Percentiles rank a stretch among this genome's conserved stretches.
Conservation (phyloP, 768 basidiomycete genomes). For the Tylopilus balloui region DNA sequence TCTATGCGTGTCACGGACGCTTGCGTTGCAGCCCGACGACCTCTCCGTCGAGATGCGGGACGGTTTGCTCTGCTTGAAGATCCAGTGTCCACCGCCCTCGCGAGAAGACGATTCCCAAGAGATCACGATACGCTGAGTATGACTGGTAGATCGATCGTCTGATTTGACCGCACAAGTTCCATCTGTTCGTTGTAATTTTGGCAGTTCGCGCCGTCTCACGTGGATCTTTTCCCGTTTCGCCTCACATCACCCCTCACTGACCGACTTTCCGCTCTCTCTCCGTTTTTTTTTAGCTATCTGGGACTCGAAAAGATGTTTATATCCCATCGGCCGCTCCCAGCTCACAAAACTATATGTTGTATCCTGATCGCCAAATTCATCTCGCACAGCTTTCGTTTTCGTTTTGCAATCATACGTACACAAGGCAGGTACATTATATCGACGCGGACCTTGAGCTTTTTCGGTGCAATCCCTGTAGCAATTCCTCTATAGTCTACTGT, state of each 20-base stretch:
- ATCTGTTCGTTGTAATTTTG: slow-evolving; percentile 1
- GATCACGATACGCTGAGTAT: slow-evolving; percentile 47
- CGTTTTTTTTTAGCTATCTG: slow-evolving; percentile 10
- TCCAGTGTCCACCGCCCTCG: slow-evolving; percentile 47
- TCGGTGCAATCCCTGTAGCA: slow-evolving; percentile 10
- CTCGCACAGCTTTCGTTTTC: background rate
- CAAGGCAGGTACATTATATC: slow-evolving; percentile 1
- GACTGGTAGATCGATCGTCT: slow-evolving; percentile 17
- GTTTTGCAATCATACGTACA: background rate
- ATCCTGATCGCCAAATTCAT: background rate
- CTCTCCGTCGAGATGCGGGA: slow-evolving; percentile 52
- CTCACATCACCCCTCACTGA: slow-evolving; percentile 9
- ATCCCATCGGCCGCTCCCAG: background rate
- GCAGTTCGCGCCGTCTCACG: slow-evolving; percentile 1
- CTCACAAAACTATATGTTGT: background rate
- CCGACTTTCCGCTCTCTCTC: background rate
- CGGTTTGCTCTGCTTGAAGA: slow-evolving; percentile 55
- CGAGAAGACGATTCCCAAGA: slow-evolving; percentile 40
- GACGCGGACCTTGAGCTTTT: slow-evolving; percentile 4
- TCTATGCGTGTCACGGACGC: slow-evolving; percentile 5
- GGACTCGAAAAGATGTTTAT: background rate
- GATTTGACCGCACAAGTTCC: slow-evolving; percentile 8
- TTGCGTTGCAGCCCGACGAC: slow-evolving; percentile 44
- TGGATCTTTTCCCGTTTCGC: slow-evolving; percentile 5
- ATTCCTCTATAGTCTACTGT: slow-evolving; percentile 4